Percentiles rank a stretch among this genome's conserved stretches.
These are phyloP conservation scores for Podospora bellae-mahoneyi DNA, from an alignment of 495 filamentous ascomycete species.

Conservation along the genomic window DNA sequence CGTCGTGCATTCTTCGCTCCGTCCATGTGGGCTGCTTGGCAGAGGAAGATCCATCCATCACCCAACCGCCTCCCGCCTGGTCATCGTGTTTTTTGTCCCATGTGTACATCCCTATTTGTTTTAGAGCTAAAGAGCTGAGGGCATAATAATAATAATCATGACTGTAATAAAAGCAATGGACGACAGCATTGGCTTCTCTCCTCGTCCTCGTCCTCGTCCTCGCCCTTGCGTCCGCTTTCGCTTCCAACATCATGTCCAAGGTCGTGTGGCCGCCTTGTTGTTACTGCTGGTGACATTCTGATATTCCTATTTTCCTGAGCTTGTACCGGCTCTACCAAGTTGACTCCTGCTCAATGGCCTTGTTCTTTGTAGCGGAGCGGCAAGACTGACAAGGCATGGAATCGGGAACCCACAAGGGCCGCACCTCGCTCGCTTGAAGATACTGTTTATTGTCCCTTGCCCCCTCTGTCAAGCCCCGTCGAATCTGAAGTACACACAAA, in stretches of 20 bases:
- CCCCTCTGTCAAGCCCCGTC: background rate
- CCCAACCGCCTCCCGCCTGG: background rate
- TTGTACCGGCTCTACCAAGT: background rate
- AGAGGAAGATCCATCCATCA: background rate
- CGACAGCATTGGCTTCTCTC: background rate
- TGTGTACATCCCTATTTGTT: background rate
- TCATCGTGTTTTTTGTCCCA: background rate
- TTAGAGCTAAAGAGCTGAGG: background rate
- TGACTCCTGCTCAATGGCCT: background rate
- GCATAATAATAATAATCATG: background rate
- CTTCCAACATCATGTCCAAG: background rate
- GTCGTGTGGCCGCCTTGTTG: background rate
- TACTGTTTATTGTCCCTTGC: background rate
- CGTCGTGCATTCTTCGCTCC: background rate
- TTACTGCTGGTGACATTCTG: background rate
- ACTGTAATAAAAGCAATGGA: background rate
- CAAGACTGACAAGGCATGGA: background rate
- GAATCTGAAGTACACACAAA: background rate
- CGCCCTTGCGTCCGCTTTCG: background rate
- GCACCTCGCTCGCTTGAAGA: conserved; percentile 2
- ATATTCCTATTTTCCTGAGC: background rate
- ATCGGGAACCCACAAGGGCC: background rate
- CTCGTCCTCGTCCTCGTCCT: background rate
- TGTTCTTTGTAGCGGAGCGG: background rate
- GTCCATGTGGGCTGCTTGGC: background rate